Evolutionary conservation across 2,329 filamentous ascomycete species (phyloP), one percentile per base, ranked within the genome.

Genomic region (Fusarium guadeloupense): DNA sequence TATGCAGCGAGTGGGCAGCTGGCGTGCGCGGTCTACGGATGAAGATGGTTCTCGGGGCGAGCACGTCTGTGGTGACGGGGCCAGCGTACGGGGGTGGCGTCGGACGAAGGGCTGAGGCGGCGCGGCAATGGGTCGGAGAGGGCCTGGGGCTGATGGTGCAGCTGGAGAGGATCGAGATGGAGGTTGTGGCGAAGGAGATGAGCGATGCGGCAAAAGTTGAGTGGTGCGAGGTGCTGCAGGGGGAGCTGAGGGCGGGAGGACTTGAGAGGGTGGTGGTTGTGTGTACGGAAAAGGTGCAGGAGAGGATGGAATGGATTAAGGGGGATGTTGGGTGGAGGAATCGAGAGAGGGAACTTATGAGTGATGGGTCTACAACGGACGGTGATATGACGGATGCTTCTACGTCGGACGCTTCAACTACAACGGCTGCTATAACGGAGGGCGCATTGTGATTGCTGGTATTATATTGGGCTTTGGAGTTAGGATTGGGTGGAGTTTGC

Each of bases 151-250:
- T 56, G 35, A 59, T 81, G 59, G 30, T 21, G 6, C 60, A 43
- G 13, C 66, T 81, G 42, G 66, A 74, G 57, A 69, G 62, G 43
- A 52, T 81, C 5, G 79, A 81, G 67, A 71, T 81, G 47, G 79
- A 81, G 66, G 65, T 81, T 7, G 67, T 62, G 16, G 67, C 73
- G 30, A 49, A 67, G 19, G 65, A 67, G 12, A 73, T 77, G 75
- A 65, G 67, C 6, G 63, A 67, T 6, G 52, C 34, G 13, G 63
- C 70, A 28, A 78, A 76, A 67, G 12, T 76, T 10, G 60, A 58
- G 19, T 80, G 76, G 76, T 78, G 76, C 26, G 45, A 37, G 49
- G 48, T 49, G 17, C 52, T 80, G 28, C 67, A 72, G 54, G 52
- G 57, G 28, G 64, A 68, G 14, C 34, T 79, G 16, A 72, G 62